Percentiles rank a stretch among this genome's conserved stretches.
Conservation (phyloP, 1,284 basidiomycete species). For the Schizopora paradoxa region DNA sequence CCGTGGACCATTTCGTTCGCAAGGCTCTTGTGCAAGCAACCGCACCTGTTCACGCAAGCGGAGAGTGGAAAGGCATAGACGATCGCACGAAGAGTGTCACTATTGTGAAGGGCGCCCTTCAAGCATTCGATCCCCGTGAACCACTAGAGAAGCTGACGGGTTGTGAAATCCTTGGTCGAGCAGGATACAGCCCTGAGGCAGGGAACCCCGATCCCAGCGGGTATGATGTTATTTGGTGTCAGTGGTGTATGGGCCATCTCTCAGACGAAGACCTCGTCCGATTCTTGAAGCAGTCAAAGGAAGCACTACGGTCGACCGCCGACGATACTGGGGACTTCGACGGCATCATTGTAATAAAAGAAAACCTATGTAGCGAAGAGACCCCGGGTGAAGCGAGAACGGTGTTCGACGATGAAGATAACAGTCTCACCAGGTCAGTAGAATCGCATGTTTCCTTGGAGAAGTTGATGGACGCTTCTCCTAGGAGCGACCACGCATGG, state of each 20-base stretch:
- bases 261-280: conserved; percentile 69
- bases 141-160: conserved; percentile 38
- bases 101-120: conserved; percentile 73
- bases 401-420: conserved; percentile 84
- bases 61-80: conserved; percentile 56
- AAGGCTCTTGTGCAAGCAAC: conserved; percentile 54
- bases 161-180: conserved; percentile 48
- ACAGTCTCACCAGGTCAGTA: conserved; percentile 74
- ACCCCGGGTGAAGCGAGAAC: conserved; percentile 48
- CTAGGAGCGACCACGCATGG: conserved; percentile 62
- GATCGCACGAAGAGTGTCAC: conserved; percentile 71
- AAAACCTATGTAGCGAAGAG: conserved; percentile 74
- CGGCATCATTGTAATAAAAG: conserved; percentile 80
- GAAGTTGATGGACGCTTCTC: conserved; percentile 4
- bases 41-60: conserved; percentile 17
- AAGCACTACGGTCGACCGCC: conserved; percentile 44
- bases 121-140: conserved; percentile 63
- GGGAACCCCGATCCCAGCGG: conserved; percentile 40
- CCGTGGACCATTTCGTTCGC: conserved; percentile 70
- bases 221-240: conserved; percentile 87
- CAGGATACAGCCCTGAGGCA: conserved; percentile 45
- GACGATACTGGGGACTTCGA: conserved; percentile 24
- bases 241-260: conserved; percentile 93
- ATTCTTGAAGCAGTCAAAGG: conserved; percentile 64
- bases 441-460: neutral